Evolutionary conservation across 2,329 filamentous ascomycete genomes (phyloP).

Genomic region (Dactylonectria macrodidyma): DNA sequence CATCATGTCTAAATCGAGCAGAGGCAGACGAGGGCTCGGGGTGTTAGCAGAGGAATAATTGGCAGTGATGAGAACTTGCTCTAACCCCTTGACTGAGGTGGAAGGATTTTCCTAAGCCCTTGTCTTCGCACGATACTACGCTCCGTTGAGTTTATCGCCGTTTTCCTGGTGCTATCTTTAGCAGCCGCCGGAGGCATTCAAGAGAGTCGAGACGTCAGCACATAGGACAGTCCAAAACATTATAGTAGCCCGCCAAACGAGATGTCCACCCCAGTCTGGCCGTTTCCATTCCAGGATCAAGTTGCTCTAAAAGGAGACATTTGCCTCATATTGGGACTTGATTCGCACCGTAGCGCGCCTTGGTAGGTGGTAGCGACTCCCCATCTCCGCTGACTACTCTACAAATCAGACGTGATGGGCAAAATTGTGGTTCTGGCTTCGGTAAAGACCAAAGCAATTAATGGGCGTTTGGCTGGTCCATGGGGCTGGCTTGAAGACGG

Average conservation of each 20-base stretch:
- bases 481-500: slow-evolving; percentile 2
- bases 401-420: background rate
- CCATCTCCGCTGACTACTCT: slow-evolving; percentile 7
- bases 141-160: background rate
- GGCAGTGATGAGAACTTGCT: background rate
- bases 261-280: background rate
- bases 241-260: background rate
- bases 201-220: background rate
- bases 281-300: background rate
- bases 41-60: background rate
- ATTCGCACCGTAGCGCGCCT: slow-evolving; percentile 7
- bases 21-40: background rate
- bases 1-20: background rate
- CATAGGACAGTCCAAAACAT: background rate
- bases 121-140: background rate
- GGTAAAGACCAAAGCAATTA: background rate
- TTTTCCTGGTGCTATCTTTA: slow-evolving; percentile 9
- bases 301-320: slow-evolving; percentile 10
- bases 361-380: background rate
- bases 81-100: background rate
- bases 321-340: slow-evolving; percentile 12
- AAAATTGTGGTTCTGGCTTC: background rate
- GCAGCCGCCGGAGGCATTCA: background rate
- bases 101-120: background rate
- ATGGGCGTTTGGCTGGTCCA: background rate